These are phyloP conservation scores for Penicilliopsis zonata DNA, from an alignment of 495 filamentous ascomycete genomes.

Conservation along the genomic window DNA sequence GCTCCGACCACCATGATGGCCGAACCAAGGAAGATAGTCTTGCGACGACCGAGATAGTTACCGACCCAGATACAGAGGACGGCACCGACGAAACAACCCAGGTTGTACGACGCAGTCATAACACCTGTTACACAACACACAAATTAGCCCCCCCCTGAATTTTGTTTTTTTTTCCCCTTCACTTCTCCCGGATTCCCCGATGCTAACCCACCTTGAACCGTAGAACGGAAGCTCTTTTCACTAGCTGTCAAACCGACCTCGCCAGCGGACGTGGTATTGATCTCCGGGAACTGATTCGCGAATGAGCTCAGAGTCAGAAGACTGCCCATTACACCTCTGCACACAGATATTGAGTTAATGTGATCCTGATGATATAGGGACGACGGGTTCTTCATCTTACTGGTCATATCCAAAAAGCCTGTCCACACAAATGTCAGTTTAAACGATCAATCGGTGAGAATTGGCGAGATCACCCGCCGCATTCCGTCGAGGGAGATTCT, in stretches of 20 bases:
- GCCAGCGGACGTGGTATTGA: conserved; percentile 29
- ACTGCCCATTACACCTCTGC: conserved; percentile 41
- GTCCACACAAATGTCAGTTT: conserved; percentile 2
- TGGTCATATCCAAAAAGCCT: conserved; percentile 28
- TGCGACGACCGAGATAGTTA: conserved; percentile 55
- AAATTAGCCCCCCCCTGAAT: background rate
- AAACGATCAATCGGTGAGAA: background rate
- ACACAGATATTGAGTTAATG: conserved; percentile 6
- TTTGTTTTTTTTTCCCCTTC: too few species aligned
- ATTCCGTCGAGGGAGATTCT: too few species aligned
- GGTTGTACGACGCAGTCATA: conserved; percentile 53
- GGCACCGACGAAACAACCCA: conserved; percentile 67
- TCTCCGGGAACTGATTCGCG: conserved; percentile 35
- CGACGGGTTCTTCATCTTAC: conserved; percentile 4
- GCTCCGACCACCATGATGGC: conserved; percentile 62
- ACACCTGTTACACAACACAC: conserved; percentile 27
- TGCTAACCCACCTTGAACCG: conserved; percentile 34
- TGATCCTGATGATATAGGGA: background rate
- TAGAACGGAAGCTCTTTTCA: conserved; percentile 27
- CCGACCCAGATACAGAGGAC: conserved; percentile 59
- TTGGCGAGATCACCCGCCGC: too few species aligned
- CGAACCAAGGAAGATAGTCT: conserved; percentile 58
- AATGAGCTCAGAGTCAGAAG: conserved; percentile 40
- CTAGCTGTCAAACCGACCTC: conserved; percentile 9
- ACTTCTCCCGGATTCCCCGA: too few species aligned